Conservation (phyloP, 1,284 basidiomycete genomes). For the Rhodotorula sp. region DNA sequence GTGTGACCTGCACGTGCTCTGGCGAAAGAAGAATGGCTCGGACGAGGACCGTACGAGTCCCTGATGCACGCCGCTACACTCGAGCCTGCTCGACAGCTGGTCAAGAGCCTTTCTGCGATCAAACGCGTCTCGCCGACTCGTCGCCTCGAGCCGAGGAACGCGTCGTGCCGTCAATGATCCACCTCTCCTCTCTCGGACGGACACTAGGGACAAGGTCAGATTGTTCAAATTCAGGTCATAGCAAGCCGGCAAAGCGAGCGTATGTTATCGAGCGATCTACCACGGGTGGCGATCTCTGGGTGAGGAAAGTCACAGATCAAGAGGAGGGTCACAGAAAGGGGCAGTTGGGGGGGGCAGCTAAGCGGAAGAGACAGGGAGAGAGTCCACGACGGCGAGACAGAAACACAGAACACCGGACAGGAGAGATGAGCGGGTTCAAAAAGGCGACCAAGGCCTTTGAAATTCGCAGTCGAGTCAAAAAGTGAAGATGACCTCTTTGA, state of each 20-base stretch:
- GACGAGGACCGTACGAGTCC: not conserved
- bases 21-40: not conserved
- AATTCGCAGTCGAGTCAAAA: not conserved
- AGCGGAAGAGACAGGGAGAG: too few relatives aligned
- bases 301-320: not conserved
- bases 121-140: too few relatives aligned
- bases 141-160: too few relatives aligned
- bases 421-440: not conserved
- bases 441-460: not conserved
- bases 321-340: not conserved
- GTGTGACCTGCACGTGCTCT: not conserved
- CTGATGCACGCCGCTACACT: not conserved
- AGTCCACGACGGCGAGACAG: too few relatives aligned
- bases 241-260: constrained; percentile 3
- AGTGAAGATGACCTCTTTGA: not conserved
- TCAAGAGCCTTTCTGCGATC: not conserved
- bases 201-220: not conserved
- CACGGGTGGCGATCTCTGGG: not conserved
- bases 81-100: not conserved
- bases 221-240: not conserved
- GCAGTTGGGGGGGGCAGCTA: too few relatives aligned
- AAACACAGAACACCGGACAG: not conserved
- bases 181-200: not conserved
- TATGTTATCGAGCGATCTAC: not conserved
- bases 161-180: too few relatives aligned